Evolutionary conservation across 176 grass and related monocot species (phyloP).

Genomic region (Stipa capillata): DNA sequence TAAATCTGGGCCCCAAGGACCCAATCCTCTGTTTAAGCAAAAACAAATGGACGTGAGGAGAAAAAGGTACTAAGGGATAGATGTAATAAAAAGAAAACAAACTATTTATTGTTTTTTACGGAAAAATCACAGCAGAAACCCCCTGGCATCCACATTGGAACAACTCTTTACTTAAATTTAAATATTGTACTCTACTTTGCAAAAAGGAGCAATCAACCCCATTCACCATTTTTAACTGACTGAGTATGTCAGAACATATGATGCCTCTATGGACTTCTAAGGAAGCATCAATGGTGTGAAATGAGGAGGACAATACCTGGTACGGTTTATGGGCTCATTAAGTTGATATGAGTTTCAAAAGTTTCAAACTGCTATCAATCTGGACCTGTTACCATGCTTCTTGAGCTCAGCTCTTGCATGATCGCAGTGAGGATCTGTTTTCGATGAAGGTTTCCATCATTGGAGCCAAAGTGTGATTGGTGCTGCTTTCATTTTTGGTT

Average conservation of each 20-base stretch:
- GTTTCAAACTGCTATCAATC: too few species aligned
- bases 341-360: too few species aligned
- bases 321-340: too few species aligned
- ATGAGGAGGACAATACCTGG: too few species aligned
- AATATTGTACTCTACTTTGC: neutral
- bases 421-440: too few species aligned
- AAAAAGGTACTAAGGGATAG: neutral
- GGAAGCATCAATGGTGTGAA: too few species aligned
- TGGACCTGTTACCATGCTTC: too few species aligned
- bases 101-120: neutral
- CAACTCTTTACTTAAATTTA: neutral
- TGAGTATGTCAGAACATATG: neutral
- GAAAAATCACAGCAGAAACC: neutral
- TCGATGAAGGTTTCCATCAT: too few species aligned
- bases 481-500: too few species aligned
- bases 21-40: conserved; percentile 62
- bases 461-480: too few species aligned
- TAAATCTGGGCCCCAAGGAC: conserved; percentile 81
- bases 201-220: neutral
- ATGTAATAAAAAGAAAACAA: neutral
- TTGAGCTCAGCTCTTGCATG: too few species aligned
- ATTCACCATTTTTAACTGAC: neutral
- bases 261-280: neutral
- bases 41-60: conserved; percentile 11
- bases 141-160: neutral